These are phyloP conservation scores for Alternaria rosae DNA, from an alignment of 2,329 filamentous ascomycete genomes.

Conservation along the genomic window DNA sequence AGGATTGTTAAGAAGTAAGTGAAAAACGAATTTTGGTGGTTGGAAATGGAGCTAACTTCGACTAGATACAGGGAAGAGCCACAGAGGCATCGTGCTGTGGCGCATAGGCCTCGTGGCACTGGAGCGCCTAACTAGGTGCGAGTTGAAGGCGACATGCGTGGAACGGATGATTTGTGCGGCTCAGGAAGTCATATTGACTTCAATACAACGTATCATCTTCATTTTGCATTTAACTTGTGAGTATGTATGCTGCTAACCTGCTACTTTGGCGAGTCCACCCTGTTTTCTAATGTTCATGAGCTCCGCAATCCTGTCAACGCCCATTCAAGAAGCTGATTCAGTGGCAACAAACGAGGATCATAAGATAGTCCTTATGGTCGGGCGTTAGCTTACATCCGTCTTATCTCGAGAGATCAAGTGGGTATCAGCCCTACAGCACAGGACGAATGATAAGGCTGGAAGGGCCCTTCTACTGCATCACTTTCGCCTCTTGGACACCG, in stretches of 20 bases:
- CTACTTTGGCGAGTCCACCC: not conserved
- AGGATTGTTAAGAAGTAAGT: slow-evolving; percentile 52
- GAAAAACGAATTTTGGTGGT: not conserved
- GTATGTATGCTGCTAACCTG: not conserved
- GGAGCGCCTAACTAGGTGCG: slow-evolving; percentile 2
- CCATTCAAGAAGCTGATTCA: not conserved
- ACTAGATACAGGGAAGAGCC: slow-evolving; percentile 22
- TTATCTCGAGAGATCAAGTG: not conserved
- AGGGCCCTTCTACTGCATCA: not conserved
- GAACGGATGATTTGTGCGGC: not conserved
- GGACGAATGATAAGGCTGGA: not conserved
- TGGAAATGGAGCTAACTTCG: not conserved
- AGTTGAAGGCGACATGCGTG: not conserved
- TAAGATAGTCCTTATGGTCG: not conserved
- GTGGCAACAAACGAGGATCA: not conserved
- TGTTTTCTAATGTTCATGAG: too few relatives aligned
- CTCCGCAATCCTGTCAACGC: not conserved
- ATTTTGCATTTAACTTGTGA: not conserved
- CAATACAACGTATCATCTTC: not conserved
- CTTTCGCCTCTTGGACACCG: not conserved
- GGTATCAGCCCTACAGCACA: not conserved
- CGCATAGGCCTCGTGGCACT: slow-evolving; percentile 21
- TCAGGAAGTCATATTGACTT: not conserved
- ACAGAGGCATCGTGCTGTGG: slow-evolving; percentile 18
- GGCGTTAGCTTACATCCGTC: not conserved